These are phyloP conservation scores for Mycena olivaceomarginata DNA, from an alignment of 768 basidiomycete genomes.

Conservation along the genomic window DNA sequence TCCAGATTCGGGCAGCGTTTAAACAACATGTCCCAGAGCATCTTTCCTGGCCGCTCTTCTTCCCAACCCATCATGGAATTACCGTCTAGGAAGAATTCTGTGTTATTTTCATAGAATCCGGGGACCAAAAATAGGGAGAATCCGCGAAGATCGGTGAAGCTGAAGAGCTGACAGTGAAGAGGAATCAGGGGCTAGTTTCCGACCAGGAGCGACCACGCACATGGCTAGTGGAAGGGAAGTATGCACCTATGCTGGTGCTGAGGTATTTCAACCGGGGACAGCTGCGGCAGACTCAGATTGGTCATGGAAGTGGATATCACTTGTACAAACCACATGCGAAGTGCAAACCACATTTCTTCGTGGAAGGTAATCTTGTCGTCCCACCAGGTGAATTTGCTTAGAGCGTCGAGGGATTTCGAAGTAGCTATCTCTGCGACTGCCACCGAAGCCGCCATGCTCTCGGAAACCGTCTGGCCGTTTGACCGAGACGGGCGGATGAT, in stretches of 20 bases:
- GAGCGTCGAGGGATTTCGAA: conserved; percentile 73
- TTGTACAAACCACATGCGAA: conserved; percentile 76
- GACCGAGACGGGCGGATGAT: conserved; percentile 64
- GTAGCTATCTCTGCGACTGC: conserved; percentile 71
- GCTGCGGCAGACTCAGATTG: conserved; percentile 56
- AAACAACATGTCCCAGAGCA: conserved; percentile 85
- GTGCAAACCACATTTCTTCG: conserved; percentile 88
- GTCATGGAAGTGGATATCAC: not conserved
- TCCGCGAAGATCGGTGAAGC: conserved; percentile 77
- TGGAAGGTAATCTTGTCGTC: conserved; percentile 79
- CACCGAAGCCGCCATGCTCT: conserved; percentile 66
- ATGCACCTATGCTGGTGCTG: conserved; percentile 76
- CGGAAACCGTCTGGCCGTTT: conserved; percentile 46
- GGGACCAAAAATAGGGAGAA: conserved; percentile 78
- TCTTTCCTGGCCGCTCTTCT: conserved; percentile 72
- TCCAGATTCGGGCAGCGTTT: conserved; percentile 79
- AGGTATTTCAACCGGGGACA: conserved; percentile 81
- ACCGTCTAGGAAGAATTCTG: conserved; percentile 77
- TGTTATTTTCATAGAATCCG: conserved; percentile 79
- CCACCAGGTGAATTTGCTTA: conserved; percentile 83
- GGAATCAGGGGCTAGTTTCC: conserved; percentile 17
- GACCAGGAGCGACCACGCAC: conserved; percentile 61
- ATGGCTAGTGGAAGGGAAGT: conserved; percentile 77
- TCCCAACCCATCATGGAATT: conserved; percentile 40
- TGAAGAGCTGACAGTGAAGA: conserved; percentile 71